Evolutionary conservation across 2,329 filamentous ascomycete species (phyloP).

Genomic region (Aspergillus luchuensis): DNA sequence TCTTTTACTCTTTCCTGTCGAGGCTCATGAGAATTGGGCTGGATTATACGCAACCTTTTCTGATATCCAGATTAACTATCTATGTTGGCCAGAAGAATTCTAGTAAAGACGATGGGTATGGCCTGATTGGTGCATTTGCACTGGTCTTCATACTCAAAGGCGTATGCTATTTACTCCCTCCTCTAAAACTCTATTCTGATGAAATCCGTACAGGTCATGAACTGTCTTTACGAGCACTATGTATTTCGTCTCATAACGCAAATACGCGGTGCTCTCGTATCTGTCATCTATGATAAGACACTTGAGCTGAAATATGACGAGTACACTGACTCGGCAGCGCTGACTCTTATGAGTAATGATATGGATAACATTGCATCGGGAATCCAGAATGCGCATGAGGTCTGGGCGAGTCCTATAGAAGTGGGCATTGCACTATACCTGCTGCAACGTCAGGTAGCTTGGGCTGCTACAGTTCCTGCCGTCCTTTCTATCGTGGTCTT

Average conservation of each 20-base stretch:
- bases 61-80: not conserved
- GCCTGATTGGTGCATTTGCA: slow-evolving; percentile 1
- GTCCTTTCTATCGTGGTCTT: not conserved
- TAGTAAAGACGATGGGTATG: not conserved
- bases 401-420: slow-evolving; percentile 13
- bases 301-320: slow-evolving; percentile 34
- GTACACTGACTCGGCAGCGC: slow-evolving; percentile 41
- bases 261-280: slow-evolving; percentile 42
- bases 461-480: not conserved
- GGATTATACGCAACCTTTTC: slow-evolving; percentile 4
- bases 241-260: not conserved
- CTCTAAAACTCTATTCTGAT: not conserved
- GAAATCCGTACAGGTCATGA: not conserved
- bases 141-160: not conserved
- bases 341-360: slow-evolving; percentile 53
- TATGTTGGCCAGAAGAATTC: not conserved
- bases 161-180: too few relatives aligned
- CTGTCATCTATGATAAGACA: slow-evolving; percentile 53
- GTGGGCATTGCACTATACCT: not conserved
- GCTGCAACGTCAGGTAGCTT: not conserved
- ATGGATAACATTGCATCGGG: slow-evolving; percentile 36
- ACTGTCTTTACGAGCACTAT: slow-evolving; percentile 5
- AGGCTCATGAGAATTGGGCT: not conserved
- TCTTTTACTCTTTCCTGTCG: not conserved
- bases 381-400: slow-evolving; percentile 23